Conservation (phyloP, 225 moss, liverwort and hornwort genomes). For the Marchantia paleacea region DNA sequence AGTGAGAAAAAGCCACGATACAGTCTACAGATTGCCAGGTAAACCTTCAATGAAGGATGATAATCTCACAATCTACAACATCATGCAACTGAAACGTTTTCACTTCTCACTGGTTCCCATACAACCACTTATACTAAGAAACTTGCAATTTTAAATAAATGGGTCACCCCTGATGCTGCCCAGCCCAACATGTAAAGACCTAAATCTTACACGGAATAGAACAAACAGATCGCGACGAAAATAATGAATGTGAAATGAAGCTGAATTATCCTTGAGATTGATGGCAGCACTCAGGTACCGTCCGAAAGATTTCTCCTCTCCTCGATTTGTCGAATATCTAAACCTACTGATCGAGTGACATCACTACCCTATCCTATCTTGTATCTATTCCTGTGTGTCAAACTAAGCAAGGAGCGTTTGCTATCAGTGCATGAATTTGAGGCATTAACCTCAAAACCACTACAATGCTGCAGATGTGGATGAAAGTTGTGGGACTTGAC, state of each 20-base stretch:
- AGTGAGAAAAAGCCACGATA: too few species aligned
- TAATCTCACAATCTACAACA: not conserved
- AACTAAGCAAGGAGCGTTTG: slow-evolving; percentile 9
- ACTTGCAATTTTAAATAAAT: not conserved
- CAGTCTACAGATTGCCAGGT: not conserved
- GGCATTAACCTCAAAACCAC: slow-evolving; percentile 6
- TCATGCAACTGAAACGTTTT: not conserved
- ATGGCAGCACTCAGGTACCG: not conserved
- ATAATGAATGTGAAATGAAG: not conserved
- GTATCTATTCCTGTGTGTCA: slow-evolving; percentile 4
- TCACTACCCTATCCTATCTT: not conserved
- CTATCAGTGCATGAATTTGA: not conserved
- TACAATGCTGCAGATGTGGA: slow-evolving; percentile 2
- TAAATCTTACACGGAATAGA: not conserved
- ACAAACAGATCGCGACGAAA: not conserved
- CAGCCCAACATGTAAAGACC: not conserved
- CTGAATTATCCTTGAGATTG: slow-evolving; percentile 1
- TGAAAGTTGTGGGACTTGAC: not conserved
- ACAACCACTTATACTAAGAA: not conserved
- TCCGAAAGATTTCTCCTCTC: not conserved
- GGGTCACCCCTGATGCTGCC: not conserved
- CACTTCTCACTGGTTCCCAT: not conserved
- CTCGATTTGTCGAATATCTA: not conserved
- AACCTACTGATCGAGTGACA: slow-evolving; percentile 5
- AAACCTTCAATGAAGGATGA: not conserved